These are phyloP conservation scores for Aschersonia sp. DNA, from an alignment of 2,329 filamentous ascomycete species.

Conservation along the genomic window DNA sequence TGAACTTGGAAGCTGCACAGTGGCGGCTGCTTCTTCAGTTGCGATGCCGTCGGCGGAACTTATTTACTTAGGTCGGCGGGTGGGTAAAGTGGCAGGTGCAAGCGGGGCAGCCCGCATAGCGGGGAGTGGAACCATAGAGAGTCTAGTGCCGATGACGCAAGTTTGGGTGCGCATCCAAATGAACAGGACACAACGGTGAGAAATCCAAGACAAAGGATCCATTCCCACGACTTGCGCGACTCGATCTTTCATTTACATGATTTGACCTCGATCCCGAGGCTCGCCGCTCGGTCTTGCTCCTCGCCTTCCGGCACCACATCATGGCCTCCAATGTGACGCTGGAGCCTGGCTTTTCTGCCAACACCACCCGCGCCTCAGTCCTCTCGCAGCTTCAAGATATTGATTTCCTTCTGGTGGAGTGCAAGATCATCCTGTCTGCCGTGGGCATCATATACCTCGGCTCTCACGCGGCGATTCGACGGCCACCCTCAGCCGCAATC, in stretches of 20 bases:
- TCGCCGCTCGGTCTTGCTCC: not conserved
- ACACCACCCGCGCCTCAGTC: constrained; percentile 9
- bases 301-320: not conserved
- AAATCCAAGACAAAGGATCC: too few species aligned
- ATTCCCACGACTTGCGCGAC: not conserved
- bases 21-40: not conserved
- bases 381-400: constrained; percentile 17
- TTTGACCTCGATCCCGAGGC: not conserved
- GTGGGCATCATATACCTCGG: constrained; percentile 74
- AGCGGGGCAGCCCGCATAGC: too few species aligned
- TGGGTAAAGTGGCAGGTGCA: too few species aligned
- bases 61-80: not conserved
- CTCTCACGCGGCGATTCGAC: constrained; percentile 70
- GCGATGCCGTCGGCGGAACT: not conserved
- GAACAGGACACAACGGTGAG: too few species aligned
- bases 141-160: too few species aligned
- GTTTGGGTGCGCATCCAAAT: too few species aligned
- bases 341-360: constrained; percentile 10
- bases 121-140: too few species aligned
- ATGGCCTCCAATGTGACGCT: constrained; percentile 10
- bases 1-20: not conserved
- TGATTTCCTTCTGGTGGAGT: constrained; percentile 29
- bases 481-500: constrained; percentile 62
- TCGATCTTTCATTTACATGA: not conserved
- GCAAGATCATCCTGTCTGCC: constrained; percentile 45